These are phyloP conservation scores for Clavariopsis aquatica DNA, from an alignment of 495 filamentous ascomycete genomes.

Conservation along the genomic window DNA sequence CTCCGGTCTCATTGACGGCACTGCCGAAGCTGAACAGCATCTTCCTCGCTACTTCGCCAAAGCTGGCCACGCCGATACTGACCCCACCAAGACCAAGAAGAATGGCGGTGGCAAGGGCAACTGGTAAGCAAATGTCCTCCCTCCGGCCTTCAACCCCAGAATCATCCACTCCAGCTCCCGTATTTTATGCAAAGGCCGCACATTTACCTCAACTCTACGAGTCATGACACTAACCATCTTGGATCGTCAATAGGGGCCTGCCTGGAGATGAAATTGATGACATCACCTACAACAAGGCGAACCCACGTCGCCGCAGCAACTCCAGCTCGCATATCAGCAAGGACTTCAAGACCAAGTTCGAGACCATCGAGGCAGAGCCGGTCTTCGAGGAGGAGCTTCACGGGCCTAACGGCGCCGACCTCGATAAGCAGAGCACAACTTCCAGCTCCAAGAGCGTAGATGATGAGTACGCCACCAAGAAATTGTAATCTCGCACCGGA, in stretches of 20 bases:
- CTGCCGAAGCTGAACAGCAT: conserved; percentile 64
- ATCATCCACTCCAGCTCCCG: conserved; percentile 1
- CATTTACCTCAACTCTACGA: conserved; percentile 21
- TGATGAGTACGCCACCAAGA: conserved; percentile 42
- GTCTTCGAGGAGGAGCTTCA: conserved; percentile 86
- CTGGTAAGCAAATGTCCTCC: conserved; percentile 67
- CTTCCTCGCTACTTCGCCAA: conserved; percentile 92
- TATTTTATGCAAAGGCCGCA: conserved; percentile 1
- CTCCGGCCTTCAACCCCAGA: not conserved
- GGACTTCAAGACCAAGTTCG: conserved; percentile 86
- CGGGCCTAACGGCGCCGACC: conserved; percentile 44
- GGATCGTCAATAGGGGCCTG: conserved; percentile 63
- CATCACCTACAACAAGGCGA: conserved; percentile 74
- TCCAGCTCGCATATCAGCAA: conserved; percentile 70
- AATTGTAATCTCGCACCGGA: conserved; percentile 24
- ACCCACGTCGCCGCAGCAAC: conserved; percentile 89
- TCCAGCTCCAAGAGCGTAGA: conserved; percentile 41
- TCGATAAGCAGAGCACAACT: conserved; percentile 45
- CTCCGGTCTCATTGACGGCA: conserved; percentile 64
- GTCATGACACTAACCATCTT: conserved; percentile 16
- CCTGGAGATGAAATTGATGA: conserved; percentile 75
- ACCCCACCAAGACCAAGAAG: conserved; percentile 95
- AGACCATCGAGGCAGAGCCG: conserved; percentile 77
- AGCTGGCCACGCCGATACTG: conserved; percentile 72
- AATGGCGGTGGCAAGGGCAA: conserved; percentile 90